These are phyloP conservation scores for Diplodia corticola DNA, from an alignment of 2,329 filamentous ascomycete genomes.

Conservation along the genomic window DNA sequence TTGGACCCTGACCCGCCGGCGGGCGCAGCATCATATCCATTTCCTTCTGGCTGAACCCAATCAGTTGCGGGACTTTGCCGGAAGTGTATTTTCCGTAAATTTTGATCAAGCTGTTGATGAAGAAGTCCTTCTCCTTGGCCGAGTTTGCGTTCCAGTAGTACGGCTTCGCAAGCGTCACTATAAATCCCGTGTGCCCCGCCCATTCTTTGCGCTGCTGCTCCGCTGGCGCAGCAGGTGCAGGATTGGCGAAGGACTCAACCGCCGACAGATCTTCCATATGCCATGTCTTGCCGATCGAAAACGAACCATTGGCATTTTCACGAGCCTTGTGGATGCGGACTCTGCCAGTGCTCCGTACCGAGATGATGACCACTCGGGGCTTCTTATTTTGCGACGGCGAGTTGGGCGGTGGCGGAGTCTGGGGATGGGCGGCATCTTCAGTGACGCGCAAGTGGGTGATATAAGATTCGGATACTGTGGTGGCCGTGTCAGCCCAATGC, in stretches of 20 bases:
- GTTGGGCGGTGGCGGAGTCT: constrained; percentile 78
- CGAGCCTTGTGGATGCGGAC: constrained; percentile 96
- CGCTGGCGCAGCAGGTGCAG: constrained; percentile 58
- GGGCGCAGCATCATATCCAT: constrained; percentile 69
- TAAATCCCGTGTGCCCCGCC: constrained; percentile 82
- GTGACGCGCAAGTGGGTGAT: constrained; percentile 94
- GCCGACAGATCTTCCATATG: constrained; percentile 83
- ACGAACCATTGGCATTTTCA: constrained; percentile 89
- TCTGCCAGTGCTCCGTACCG: constrained; percentile 86
- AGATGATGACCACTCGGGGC: constrained; percentile 85
- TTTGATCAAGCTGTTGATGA: constrained; percentile 93
- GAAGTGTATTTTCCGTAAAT: constrained; percentile 97
- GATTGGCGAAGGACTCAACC: constrained; percentile 77
- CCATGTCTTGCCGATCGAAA: constrained; percentile 99
- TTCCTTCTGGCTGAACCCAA: constrained; percentile 80
- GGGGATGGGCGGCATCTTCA: constrained; percentile 82
- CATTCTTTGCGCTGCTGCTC: constrained; percentile 67
- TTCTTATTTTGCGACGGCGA: constrained; percentile 77
- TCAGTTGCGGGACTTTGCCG: constrained; percentile 74
- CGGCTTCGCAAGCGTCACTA: constrained; percentile 85
- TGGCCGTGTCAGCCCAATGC: constrained; percentile 18
- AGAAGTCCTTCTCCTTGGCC: constrained; percentile 97
- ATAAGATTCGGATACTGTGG: constrained; percentile 71
- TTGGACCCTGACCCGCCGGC: constrained; percentile 12
- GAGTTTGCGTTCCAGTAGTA: constrained; percentile 97